A percentile compares a stretch with the other conserved stretches of the same genome.
phyloP scores from a whole-genome alignment of 371 early-diverging fungal genomes.

The Catenaria anguillulae region DNA sequence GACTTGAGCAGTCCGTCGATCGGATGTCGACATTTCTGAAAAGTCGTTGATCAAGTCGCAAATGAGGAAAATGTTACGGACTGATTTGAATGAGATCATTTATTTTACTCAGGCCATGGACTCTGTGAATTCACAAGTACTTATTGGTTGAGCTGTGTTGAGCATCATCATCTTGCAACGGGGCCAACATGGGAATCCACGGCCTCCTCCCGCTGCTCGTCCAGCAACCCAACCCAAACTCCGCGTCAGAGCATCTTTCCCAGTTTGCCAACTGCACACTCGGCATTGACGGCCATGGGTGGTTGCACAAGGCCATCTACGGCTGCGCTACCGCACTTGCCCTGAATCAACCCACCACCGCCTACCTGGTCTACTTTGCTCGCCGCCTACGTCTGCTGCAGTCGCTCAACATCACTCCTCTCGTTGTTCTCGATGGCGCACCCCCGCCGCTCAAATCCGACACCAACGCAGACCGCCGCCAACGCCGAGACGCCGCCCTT shows the following conservation, averaged over 20 bases:
- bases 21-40: no score
- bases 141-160: no score
- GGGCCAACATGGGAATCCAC: slow-evolving; percentile 62
- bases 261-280: no score
- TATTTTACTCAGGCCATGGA: no score
- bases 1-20: no score
- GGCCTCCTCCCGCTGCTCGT: slow-evolving; percentile 66
- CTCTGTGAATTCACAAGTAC: no score
- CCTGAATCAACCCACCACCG: slow-evolving; percentile 39
- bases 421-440: slow-evolving; percentile 96
- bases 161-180: no score
- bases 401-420: no score
- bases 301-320: slow-evolving; percentile 80
- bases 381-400: background rate
- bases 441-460: slow-evolving; percentile 63
- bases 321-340: slow-evolving; percentile 62
- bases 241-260: no score
- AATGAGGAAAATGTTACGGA: no score
- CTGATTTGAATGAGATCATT: no score
- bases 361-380: slow-evolving; percentile 25
- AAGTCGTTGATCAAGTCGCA: no score
- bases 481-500: slow-evolving; percentile 36
- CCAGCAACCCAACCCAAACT: slow-evolving; percentile 39
- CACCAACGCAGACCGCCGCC: slow-evolving; percentile 56
- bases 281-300: slow-evolving; percentile 84